Evolutionary conservation across 2,329 filamentous ascomycete species (phyloP), one percentile per base, ranked within the genome.

Genomic region (Cladosporium sp.): DNA sequence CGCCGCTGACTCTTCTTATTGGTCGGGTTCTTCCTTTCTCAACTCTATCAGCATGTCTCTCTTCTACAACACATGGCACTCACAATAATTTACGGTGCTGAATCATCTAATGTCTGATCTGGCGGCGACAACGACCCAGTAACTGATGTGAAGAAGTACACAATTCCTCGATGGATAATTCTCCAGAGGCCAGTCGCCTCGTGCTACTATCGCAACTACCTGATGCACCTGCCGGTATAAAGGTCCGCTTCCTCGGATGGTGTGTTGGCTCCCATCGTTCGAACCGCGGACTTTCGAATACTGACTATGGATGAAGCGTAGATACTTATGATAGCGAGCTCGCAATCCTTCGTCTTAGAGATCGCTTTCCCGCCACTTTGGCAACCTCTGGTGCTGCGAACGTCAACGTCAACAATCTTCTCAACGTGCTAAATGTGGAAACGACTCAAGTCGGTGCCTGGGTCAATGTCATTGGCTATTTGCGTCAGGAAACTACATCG

Each of bases 161-260:
- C 16, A 6, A 14, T 13, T 8, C 23, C 8, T 28, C 25, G 3
- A 58, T 65, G 54, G 56, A 65, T 10, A 53, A 10, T 46, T 23
- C 69, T 10, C 90, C 91, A 30, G 79, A 86, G 34, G 85, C 92
- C 16, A 79, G 78, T 57, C 77, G 70, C 36, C 76, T 83, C 11
- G 87, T 89, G 66, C 74, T 82, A 48, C 72, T 83, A 34, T 76
- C 75, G 13, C 79, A 83, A 61, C 70, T 83, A n/a, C 79, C 80
- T 2, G 53, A 53, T 5, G 61, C 72, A 25, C 61, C 64, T 21
- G 67, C 75, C 4, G 86, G 86, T n/a, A 86, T 88, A n/a, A 98
- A 98, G 80, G 89, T 97, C 67, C 89, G 94, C 67, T 96, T 98
- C 77, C 79, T 98, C 59, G 93, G 92, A 78, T 97, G 93, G 94